These are phyloP conservation scores for Hippophae tibetana DNA, from an alignment of 306 rosid species.

Conservation along the genomic window DNA sequence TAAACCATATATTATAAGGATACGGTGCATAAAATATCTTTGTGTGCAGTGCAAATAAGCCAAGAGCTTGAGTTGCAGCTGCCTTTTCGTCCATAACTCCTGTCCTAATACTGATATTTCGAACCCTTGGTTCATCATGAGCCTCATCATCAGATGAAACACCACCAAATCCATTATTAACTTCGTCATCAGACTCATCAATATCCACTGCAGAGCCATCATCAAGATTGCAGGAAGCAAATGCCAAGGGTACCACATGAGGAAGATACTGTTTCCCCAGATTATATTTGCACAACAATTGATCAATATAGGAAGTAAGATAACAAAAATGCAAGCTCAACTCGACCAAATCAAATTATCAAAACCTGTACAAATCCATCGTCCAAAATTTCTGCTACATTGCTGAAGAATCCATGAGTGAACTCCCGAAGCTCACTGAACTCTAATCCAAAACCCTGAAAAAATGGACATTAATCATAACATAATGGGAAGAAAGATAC, in stretches of 20 bases:
- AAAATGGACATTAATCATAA: constrained; percentile 22
- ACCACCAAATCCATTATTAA: constrained; percentile 81
- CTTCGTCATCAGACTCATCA: constrained; percentile 78
- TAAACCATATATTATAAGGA: constrained; percentile 30
- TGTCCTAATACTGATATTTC: constrained; percentile 87
- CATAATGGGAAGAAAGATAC: constrained; percentile 2
- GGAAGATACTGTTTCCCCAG: constrained; percentile 79
- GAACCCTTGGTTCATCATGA: constrained; percentile 93
- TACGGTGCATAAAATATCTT: constrained; percentile 81
- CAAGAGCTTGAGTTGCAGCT: constrained; percentile 99
- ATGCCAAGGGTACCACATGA: constrained; percentile 85
- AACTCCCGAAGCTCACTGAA: constrained; percentile 95
- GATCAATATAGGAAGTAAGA: constrained; percentile 22
- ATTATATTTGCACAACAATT: constrained; percentile 16
- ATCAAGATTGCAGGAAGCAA: constrained; percentile 94
- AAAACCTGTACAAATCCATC: constrained; percentile 74
- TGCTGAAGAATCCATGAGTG: constrained; percentile 96
- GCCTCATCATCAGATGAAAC: constrained; percentile 98
- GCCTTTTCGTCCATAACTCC: constrained; percentile 99
- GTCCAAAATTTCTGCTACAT: constrained; percentile 84
- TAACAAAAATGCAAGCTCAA: constrained; percentile 17
- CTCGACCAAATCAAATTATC: constrained; percentile 18
- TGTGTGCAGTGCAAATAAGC: constrained; percentile 87
- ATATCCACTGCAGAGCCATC: constrained; percentile 95
- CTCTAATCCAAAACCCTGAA: constrained; percentile 85